Percentiles rank a stretch among this genome's conserved stretches.
Conservation (phyloP, 768 basidiomycete genomes). For the Albatrellus ellisii region DNA sequence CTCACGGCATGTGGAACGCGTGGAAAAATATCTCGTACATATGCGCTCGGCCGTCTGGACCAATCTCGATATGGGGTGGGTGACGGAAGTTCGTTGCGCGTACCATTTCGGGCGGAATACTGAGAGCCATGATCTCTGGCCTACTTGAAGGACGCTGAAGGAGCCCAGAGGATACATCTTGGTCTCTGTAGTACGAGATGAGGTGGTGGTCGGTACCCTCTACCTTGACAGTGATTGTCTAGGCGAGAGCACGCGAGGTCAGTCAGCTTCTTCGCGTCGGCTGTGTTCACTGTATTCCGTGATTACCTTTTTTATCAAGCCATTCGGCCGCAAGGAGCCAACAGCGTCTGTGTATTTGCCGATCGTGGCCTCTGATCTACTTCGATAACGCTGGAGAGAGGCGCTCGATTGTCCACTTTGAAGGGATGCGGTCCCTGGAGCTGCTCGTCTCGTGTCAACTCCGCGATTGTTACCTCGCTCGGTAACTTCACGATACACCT, state of each 20-base stretch:
- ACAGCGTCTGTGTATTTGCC: conserved; percentile 1
- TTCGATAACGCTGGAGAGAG: conserved; percentile 6
- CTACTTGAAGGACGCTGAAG: conserved; percentile 59
- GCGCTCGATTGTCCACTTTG: conserved; percentile 9
- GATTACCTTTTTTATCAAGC: conserved; percentile 70
- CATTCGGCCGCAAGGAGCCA: conserved; percentile 23
- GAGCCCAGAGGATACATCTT: conserved; percentile 59
- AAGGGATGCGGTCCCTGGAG: conserved; percentile 11
- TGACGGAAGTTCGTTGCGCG: conserved; percentile 73
- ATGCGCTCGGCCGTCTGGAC: conserved; percentile 54
- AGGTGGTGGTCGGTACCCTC: conserved; percentile 73
- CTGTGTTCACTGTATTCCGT: not conserved
- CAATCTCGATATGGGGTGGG: conserved; percentile 68
- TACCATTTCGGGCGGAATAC: conserved; percentile 68
- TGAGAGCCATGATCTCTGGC: conserved; percentile 57
- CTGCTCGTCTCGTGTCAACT: conserved; percentile 3
- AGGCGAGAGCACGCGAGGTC: conserved; percentile 6
- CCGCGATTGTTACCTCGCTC: conserved; percentile 31
- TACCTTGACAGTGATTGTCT: conserved; percentile 81
- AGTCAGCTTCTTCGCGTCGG: conserved; percentile 1
- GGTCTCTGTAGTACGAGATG: conserved; percentile 73
- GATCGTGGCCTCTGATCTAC: conserved; percentile 13
- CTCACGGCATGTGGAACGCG: not conserved
- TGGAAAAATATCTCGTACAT: conserved; percentile 30
- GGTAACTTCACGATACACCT: conserved; percentile 78